phyloP scores from a whole-genome alignment of 2,329 filamentous ascomycete species.

The Nigrospora sphaerica region DNA sequence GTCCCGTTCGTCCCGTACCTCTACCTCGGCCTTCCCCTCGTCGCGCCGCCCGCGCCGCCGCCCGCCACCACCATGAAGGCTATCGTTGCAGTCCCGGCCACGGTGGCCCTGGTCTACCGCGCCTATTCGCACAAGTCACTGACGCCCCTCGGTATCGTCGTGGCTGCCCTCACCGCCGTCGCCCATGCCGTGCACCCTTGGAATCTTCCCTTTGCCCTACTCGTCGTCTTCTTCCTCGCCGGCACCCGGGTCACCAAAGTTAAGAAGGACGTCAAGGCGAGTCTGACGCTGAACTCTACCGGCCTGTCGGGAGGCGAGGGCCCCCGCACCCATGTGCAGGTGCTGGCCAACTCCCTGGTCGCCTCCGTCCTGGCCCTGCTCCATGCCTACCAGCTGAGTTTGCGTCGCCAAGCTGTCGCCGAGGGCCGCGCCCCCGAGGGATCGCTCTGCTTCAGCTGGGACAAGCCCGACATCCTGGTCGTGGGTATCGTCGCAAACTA shows the following conservation, averaged over 20 bases:
- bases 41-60: not conserved
- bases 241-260: slow-evolving; percentile 82
- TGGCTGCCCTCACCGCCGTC: slow-evolving; percentile 65
- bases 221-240: slow-evolving; percentile 79
- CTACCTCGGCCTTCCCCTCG: too few relatives aligned
- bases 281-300: slow-evolving; percentile 68
- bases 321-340: slow-evolving; percentile 75
- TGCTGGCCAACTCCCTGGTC: slow-evolving; percentile 80
- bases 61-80: slow-evolving; percentile 43
- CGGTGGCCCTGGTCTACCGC: slow-evolving; percentile 54
- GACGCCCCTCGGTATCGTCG: slow-evolving; percentile 66
- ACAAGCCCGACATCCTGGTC: slow-evolving; percentile 51
- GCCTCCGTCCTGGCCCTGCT: slow-evolving; percentile 59
- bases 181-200: slow-evolving; percentile 89
- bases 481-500: slow-evolving; percentile 74
- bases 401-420: slow-evolving; percentile 33
- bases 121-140: slow-evolving; percentile 69
- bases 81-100: slow-evolving; percentile 50
- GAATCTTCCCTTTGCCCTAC: slow-evolving; percentile 80
- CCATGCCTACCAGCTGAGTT: slow-evolving; percentile 52
- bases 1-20: too few relatives aligned
- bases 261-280: slow-evolving; percentile 80
- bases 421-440: slow-evolving; percentile 20
- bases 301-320: slow-evolving; percentile 74
- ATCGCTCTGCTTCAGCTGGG: slow-evolving; percentile 51